Conservation (phyloP, 1,284 basidiomycete genomes). For the Irpex sp. region DNA sequence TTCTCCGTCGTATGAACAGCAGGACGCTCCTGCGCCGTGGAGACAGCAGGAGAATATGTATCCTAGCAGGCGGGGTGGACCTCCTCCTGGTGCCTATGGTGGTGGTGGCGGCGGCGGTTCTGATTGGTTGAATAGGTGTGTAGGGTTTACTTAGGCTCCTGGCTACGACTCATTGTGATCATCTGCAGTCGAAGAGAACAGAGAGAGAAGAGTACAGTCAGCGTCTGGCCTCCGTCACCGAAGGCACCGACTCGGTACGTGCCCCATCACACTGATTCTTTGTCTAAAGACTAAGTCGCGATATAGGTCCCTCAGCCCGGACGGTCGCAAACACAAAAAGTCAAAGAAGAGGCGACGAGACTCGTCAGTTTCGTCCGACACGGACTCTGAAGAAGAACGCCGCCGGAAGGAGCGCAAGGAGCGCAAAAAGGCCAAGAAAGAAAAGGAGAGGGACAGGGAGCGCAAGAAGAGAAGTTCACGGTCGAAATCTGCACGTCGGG, state of each 20-base stretch:
- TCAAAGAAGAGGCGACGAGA: constrained; percentile 54
- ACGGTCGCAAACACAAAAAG: constrained; percentile 49
- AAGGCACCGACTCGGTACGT: constrained; percentile 65
- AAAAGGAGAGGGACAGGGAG: constrained; percentile 39
- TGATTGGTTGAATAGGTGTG: constrained; percentile 57
- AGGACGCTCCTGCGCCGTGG: constrained; percentile 34
- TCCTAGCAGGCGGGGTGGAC: constrained; percentile 27
- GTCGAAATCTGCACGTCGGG: constrained; percentile 25
- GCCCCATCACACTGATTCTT: neutral
- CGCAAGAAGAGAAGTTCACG: constrained; percentile 25
- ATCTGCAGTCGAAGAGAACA: constrained; percentile 67
- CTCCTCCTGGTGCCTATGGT: constrained; percentile 19
- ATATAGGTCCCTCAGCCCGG: constrained; percentile 49
- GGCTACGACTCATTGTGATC: neutral
- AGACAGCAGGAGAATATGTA: constrained; percentile 50
- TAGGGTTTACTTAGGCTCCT: neutral
- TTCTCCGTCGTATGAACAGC: constrained; percentile 16
- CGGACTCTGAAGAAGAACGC: constrained; percentile 57
- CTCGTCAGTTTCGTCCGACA: constrained; percentile 46
- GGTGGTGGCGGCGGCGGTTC: constrained; percentile 40
- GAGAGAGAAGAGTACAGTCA: constrained; percentile 59
- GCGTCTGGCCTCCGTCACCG: constrained; percentile 86
- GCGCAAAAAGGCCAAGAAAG: constrained; percentile 51
- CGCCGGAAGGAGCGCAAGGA: constrained; percentile 62
- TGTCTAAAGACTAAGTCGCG: neutral